Base-by-base conservation (phyloP, 257 asterid genomes). In the Salvia hispanica region DNA sequence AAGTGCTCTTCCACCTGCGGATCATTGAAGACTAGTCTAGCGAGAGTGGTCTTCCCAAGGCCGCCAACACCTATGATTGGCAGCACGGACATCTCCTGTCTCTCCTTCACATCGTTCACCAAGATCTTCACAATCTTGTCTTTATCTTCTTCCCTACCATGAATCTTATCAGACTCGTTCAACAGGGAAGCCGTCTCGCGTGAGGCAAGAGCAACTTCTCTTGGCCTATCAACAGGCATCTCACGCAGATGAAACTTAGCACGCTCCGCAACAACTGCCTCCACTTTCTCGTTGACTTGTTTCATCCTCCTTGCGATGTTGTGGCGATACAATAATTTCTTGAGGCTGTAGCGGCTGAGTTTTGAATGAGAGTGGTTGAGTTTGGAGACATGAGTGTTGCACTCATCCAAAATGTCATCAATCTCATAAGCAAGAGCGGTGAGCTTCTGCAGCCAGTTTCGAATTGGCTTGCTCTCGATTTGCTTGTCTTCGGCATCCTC, bases 161-260 rank as follows among this genome's bases (percentile, higher is more conserved):
- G 62, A 48, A 76, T 66, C 2, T 9, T 31, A 37, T 70, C 48
- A 25, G 67, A 34, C 9, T 63, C 46, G 2, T 63, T 77, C 45
- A 80, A 15, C 13, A 67, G 2, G 3, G 79, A 80, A 11, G 78
- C 65, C 0, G 82, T 80, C 72, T 74, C 82, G 7, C 80, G 80
- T 18, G 12, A 10, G 36, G 18, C 34, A 18, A 18, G 0, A 18
- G 15, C 16, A 0, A 2, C 66, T 18, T 18, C 21, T 18, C 21
- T 18, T 18, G 21, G 21, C 21, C 21, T 18, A 18, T 18, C 21
- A 18, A 18, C 1, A 18, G 21, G 21, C 21, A 18, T 18, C 21
- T 18, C 21, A 1, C 21, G 21, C 21, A 18, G 21, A 18, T 18
- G 21, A 18, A 18, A 18, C 21, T 1, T 18, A 18, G 0, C 1